Evolutionary conservation across 1,284 basidiomycete species (phyloP), one percentile per base, ranked within the genome.

Genomic region (Chalciporus piperatoides): DNA sequence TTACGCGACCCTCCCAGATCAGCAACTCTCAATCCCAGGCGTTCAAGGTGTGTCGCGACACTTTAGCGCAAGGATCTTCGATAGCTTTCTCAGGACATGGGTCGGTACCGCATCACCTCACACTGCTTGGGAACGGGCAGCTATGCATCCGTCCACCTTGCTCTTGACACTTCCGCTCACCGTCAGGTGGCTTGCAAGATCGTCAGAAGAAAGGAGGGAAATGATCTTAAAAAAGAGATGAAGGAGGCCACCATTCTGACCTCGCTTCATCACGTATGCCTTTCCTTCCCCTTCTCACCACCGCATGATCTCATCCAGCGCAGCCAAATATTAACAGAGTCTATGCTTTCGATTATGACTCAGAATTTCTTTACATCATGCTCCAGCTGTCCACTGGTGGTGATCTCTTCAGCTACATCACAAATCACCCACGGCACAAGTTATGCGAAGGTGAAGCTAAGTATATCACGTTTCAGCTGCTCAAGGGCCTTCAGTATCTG

Each of bases 381-480:
- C 78, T 93, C 37, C 83, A 92, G 61, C 74, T 93, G 6, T 90
- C 87, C 56, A 90, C 89, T 0, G 91, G 91, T 5, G 90, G 92
- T 15, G 91, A 94, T 63, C 76, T 94, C 11, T 92, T 91, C 68
- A 86, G 86, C 1, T 92, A 92, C 64, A 82, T 92, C 53, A 80
- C 80, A n/a, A 81, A 76, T 51, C 76, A 80, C 51, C 70, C 74
- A 35, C 71, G 70, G 21, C 67, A 68, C 54, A 76, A 73, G 46
- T 71, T 93, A 19, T 79, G 79, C 53, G 89, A 92, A 68, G 82
- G 82, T 6, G 90, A 94, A 68, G 79, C 83, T 12, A 90, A 90
- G 68, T 94, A 87, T 63, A 81, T 92, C 51, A 86, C 84, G 71
- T 92, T 80, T 60, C 91, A 94, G 64, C 67, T 93, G 15, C 69